Evolutionary conservation across 805 yeast genomes (phyloP), one percentile per base, ranked within the genome.

Genomic region (Yamadazyma tumulicola): DNA sequence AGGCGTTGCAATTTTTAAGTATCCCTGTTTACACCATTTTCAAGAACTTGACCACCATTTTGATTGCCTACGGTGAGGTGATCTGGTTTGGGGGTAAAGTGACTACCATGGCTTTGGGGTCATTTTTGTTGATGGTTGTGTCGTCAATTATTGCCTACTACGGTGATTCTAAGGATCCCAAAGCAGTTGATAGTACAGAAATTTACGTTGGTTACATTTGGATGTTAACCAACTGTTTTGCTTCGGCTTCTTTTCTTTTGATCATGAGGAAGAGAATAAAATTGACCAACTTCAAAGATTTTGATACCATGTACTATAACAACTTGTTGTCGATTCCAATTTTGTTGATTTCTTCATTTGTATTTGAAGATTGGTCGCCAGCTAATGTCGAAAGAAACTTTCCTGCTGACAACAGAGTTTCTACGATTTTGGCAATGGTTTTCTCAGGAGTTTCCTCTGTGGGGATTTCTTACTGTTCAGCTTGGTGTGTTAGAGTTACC

Each of bases 401-500:
- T 79, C 94, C 94, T 26, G 68, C 72, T 10, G 85, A 67, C 31
- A 69, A 75, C 49, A 76, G 89, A 59, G 62, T 69, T 45, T 74
- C 91, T 28, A 75, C 86, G 39, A 73, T 87, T 45, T 63, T 81
- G 29, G 81, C 87, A 51, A 89, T 93, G 96, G 54, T 93, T 44
- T 75, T 91, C 57, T 86, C 96, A 23, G 98, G 98, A 64, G 77
- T 85, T 49, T 82, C 95, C 29, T 83, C 97, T 20, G 95, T 93
- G 35, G 97, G 95, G 69, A 93, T 93, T 60, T 91, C 97, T 29
- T 93, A 93, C 77, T 87, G 96, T 66, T 88, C 97, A 9, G 98
- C 97, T 43, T 93, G 98, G 98, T 93, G 98, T 77, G 95, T 93
- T 47, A 86, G 98, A 71, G 97, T 93, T 46, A 93, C 98, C 28